phyloP scores from a whole-genome alignment of 208 protist genomes.

The Spongospora subterranea region DNA sequence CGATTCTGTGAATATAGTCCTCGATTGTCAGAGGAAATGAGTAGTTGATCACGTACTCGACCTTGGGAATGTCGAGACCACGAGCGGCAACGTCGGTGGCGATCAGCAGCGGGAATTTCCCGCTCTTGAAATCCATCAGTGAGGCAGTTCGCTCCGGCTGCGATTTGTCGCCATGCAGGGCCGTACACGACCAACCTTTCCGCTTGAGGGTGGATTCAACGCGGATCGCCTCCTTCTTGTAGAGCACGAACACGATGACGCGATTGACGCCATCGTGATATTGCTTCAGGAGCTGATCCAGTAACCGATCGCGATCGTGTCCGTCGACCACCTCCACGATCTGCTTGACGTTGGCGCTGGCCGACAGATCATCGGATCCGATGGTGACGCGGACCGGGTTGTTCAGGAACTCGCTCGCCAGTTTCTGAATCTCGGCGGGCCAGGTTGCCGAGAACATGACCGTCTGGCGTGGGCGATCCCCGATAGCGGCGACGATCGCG shows the following conservation, averaged over 20 bases:
- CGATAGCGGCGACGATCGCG: constrained; percentile 60
- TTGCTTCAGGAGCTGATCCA: constrained; percentile 65
- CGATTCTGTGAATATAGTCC: constrained; percentile 96
- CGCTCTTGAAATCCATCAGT: constrained; percentile 75
- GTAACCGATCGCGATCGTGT: constrained; percentile 59
- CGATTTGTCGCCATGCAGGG: constrained; percentile 81
- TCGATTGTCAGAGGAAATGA: constrained; percentile 79
- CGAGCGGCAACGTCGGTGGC: constrained; percentile 85
- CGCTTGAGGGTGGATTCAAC: constrained; percentile 57
- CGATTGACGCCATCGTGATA: constrained; percentile 56
- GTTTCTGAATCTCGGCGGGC: constrained; percentile 90
- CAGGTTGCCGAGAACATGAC: constrained; percentile 73
- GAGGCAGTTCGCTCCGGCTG: constrained; percentile 79
- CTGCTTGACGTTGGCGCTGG: constrained; percentile 73
- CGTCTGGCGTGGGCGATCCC: constrained; percentile 60
- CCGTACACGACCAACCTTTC: constrained; percentile 52
- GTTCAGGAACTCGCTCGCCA: constrained; percentile 89
- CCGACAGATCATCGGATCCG: constrained; percentile 66
- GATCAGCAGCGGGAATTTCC: constrained; percentile 73
- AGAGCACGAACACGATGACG: constrained; percentile 71
- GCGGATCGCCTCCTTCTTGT: constrained; percentile 69
- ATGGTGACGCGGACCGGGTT: constrained; percentile 79
- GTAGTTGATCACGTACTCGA: constrained; percentile 82
- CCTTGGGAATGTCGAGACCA: constrained; percentile 81
- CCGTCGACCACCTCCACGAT: constrained; percentile 68